phyloP scores from a whole-genome alignment of 208 protist genomes.

The Phytomonas serpens region DNA sequence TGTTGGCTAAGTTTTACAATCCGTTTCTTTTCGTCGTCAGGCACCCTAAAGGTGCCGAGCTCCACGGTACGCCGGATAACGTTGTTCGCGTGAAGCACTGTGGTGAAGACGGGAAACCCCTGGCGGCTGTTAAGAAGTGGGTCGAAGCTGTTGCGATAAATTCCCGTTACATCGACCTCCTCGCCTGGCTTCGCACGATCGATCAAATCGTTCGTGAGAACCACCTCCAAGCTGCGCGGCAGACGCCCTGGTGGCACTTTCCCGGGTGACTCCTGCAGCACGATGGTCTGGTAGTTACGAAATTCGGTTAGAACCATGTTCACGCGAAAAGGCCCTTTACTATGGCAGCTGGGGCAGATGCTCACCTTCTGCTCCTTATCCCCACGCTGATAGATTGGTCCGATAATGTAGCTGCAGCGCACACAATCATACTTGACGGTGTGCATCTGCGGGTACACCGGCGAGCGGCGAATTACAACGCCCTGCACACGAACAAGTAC shows the following conservation, averaged over 20 bases:
- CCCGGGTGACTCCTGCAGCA: constrained; percentile 97
- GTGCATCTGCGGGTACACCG: constrained; percentile 98
- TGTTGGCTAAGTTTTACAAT: constrained; percentile 89
- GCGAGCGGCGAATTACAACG: constrained; percentile 97
- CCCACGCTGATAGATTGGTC: constrained; percentile 87
- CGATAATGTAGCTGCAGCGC: constrained; percentile 91
- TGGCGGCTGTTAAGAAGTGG: constrained; percentile 94
- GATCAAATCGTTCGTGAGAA: constrained; percentile 97
- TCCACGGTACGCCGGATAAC: constrained; percentile 89
- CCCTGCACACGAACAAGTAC: constrained; percentile 95
- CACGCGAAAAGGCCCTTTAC: constrained; percentile 93
- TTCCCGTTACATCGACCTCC: constrained; percentile 96
- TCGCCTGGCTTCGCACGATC: constrained; percentile 97
- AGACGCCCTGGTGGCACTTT: constrained; percentile 97
- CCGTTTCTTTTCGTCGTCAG: constrained; percentile 76
- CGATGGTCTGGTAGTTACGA: constrained; percentile 98
- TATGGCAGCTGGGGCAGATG: constrained; percentile 89
- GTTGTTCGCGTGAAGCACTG: constrained; percentile 97
- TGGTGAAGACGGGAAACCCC: constrained; percentile 99
- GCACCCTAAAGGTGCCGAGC: constrained; percentile 77
- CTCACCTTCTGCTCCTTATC: constrained; percentile 81
- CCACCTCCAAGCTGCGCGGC: constrained; percentile 96
- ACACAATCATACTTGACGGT: constrained; percentile 96
- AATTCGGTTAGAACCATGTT: constrained; percentile 97
- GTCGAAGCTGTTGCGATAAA: constrained; percentile 98